A percentile compares a stretch with the other conserved stretches of the same genome.
These are phyloP conservation scores for Rehmannia glutinosa DNA, from an alignment of 257 asterid genomes.

Conservation along the genomic window DNA sequence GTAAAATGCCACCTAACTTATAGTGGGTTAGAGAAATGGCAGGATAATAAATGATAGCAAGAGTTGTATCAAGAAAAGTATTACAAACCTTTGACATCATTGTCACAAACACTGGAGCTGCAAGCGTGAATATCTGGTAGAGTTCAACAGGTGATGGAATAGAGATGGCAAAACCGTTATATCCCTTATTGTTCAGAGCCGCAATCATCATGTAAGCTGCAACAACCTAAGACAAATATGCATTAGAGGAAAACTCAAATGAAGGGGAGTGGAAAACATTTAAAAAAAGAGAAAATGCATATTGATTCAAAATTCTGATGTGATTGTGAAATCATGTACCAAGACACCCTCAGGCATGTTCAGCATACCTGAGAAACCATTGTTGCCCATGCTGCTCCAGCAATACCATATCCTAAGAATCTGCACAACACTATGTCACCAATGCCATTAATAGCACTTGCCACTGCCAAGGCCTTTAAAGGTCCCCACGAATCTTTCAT, in stretches of 20 bases:
- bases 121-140: slow-evolving; percentile 67
- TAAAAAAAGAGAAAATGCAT: not conserved
- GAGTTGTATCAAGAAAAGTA: slow-evolving; percentile 14
- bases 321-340: not conserved
- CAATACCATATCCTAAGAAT: slow-evolving; percentile 83
- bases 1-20: slow-evolving; percentile 67
- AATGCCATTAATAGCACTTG: slow-evolving; percentile 72
- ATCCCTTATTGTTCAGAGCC: slow-evolving; percentile 76
- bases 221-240: slow-evolving; percentile 58
- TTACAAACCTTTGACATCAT: slow-evolving; percentile 88
- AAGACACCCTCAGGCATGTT: slow-evolving; percentile 10
- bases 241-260: slow-evolving; percentile 8
- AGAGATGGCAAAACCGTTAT: slow-evolving; percentile 77
- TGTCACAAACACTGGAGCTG: slow-evolving; percentile 91
- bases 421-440: slow-evolving; percentile 89
- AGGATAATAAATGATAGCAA: not conserved
- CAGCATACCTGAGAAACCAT: slow-evolving; percentile 84
- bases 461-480: slow-evolving; percentile 84
- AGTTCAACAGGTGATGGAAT: slow-evolving; percentile 68
- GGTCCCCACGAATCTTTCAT: slow-evolving; percentile 99
- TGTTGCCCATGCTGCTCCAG: slow-evolving; percentile 99
- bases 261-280: not conserved
- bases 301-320: not conserved
- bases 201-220: slow-evolving; percentile 90
- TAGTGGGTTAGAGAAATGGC: slow-evolving; percentile 22